phyloP scores from a whole-genome alignment of 1,139 yeast species.

The Candida albicans region DNA sequence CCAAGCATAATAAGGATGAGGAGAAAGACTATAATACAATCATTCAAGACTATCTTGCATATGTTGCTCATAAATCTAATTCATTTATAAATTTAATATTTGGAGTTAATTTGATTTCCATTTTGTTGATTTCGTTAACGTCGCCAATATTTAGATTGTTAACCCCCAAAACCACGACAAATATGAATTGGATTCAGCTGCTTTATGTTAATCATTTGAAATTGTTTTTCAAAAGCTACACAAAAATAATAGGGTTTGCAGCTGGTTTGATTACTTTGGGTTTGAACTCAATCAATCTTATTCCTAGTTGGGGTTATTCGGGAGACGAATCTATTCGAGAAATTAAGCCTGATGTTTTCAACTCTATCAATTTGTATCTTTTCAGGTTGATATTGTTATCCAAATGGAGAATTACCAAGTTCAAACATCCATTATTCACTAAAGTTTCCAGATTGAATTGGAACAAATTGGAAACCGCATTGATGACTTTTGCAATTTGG shows the following conservation, averaged over 20 bases:
- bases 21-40: conserved; percentile 12
- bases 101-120: conserved; percentile 38
- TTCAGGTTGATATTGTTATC: conserved; percentile 37
- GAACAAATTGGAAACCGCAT: conserved; percentile 35
- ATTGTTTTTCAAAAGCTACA: conserved; percentile 33
- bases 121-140: conserved; percentile 36
- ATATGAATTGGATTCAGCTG: conserved; percentile 5
- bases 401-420: conserved; percentile 46
- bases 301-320: conserved; percentile 28
- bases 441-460: conserved; percentile 27
- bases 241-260: conserved; percentile 36
- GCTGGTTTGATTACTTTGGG: conserved; percentile 34
- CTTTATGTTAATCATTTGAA: conserved; percentile 23
- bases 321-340: conserved; percentile 14
- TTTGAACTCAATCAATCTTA: conserved; percentile 25
- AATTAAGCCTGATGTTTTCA: conserved; percentile 22
- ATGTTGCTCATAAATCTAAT: conserved; percentile 30
- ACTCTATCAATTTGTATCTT: conserved; percentile 35
- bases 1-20: conserved; percentile 20
- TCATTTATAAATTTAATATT: conserved; percentile 38
- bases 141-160: conserved; percentile 29
- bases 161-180: conserved; percentile 13
- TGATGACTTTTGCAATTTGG: conserved; percentile 42
- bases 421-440: conserved; percentile 37
- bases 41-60: conserved; percentile 21